Conservation (phyloP, 441 rosid genomes). For the Pelargonium cotyledonis region DNA sequence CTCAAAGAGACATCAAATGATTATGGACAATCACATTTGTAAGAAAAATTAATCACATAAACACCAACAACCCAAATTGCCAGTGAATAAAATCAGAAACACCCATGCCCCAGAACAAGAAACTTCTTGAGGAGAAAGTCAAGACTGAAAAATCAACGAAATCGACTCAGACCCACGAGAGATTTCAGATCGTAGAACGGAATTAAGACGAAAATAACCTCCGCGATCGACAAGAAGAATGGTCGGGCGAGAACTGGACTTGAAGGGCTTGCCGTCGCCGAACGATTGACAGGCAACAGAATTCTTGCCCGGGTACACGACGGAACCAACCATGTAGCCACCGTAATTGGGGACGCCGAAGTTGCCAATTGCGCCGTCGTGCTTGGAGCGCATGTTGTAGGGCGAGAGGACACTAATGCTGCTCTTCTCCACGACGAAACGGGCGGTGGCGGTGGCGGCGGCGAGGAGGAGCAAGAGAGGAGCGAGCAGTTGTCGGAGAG, state of each 20-base stretch:
- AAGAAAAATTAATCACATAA: too few species aligned
- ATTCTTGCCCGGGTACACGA: constrained; percentile 68
- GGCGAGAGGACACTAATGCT: constrained; percentile 83
- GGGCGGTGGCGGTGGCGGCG: constrained; percentile 24
- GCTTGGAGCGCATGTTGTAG: constrained; percentile 70
- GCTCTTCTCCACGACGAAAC: constrained; percentile 97
- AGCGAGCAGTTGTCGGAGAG: not conserved
- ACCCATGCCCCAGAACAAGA: too few species aligned
- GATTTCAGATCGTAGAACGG: not conserved
- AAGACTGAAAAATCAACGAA: too few species aligned
- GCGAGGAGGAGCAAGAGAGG: constrained; percentile 19
- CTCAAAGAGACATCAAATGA: too few species aligned
- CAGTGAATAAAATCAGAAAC: too few species aligned
- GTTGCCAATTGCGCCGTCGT: constrained; percentile 93
- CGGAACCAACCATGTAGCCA: constrained; percentile 93
- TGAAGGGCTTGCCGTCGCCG: constrained; percentile 51
- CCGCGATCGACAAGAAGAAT: constrained; percentile 90
- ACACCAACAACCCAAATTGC: too few species aligned
- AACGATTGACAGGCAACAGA: constrained; percentile 69
- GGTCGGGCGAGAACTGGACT: constrained; percentile 76
- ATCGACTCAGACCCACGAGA: not conserved
- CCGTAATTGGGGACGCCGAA: constrained; percentile 98
- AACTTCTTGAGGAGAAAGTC: too few species aligned
- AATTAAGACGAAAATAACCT: constrained; percentile 35
- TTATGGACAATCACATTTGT: too few species aligned